Evolutionary conservation across 306 rosid species (phyloP).

Genomic region (Cucurbita maxima): DNA sequence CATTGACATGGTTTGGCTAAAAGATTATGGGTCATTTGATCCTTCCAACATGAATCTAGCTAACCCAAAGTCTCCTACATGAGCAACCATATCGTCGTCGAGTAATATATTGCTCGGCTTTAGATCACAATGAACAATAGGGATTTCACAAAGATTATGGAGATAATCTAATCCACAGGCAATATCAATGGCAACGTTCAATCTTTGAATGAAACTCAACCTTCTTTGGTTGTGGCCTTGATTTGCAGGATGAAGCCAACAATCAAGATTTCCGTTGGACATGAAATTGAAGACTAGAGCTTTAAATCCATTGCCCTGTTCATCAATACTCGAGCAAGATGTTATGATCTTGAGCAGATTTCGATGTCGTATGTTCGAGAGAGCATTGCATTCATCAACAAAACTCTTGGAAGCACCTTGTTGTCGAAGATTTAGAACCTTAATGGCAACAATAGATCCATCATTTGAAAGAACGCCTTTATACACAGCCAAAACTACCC

Average conservation of each 20-base stretch:
- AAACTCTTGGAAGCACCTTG: conserved; percentile 29
- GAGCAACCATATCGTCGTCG: conserved; percentile 14
- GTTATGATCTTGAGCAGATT: conserved; percentile 35
- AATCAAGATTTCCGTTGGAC: not conserved
- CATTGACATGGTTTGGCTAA: not conserved
- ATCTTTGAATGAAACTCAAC: conserved; percentile 17
- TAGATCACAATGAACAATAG: not conserved
- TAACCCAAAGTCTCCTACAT: conserved; percentile 18
- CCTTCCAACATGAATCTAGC: conserved; percentile 10
- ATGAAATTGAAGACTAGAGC: not conserved
- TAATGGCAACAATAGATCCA: conserved; percentile 12
- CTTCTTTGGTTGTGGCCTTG: not conserved
- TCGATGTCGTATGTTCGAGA: conserved; percentile 17
- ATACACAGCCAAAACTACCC: not conserved
- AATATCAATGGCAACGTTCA: conserved; percentile 15
- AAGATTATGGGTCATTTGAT: not conserved
- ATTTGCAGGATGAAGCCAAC: not conserved
- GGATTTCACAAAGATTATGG: not conserved
- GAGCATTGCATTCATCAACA: conserved; percentile 21
- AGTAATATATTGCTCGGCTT: not conserved
- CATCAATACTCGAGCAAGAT: conserved; percentile 1
- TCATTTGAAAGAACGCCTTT: not conserved
- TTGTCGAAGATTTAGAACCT: conserved; percentile 24
- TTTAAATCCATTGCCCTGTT: not conserved
- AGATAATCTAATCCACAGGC: conserved; percentile 24